Evolutionary conservation across 2,329 filamentous ascomycete species (phyloP), one percentile per base, ranked within the genome.

Genomic region (Fusarium austroafricanum): DNA sequence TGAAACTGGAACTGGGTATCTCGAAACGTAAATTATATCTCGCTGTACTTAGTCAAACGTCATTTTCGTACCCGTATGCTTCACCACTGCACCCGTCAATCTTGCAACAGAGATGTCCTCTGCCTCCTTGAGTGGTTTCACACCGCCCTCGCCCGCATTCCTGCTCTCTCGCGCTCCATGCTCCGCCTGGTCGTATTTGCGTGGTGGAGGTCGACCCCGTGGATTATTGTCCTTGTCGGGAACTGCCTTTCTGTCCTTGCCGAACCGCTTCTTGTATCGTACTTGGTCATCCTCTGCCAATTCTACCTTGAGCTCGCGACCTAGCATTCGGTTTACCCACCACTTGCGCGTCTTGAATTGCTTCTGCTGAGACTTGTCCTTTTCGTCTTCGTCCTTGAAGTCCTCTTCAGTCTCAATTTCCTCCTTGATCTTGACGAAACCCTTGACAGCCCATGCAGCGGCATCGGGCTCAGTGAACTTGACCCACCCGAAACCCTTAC

Each of bases 401-500:
- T 89, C 86, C 23, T 86, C 86, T 54, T 89, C 86, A 9, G 86
- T 89, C 70, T 89, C 84, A 38, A 90, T 79, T 55, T 87, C 84
- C 76, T 90, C 87, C 75, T 86, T 87, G 74, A 94, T 85, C 80
- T 89, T 88, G 62, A 93, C 86, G 73, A 92, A 97, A 1, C 95
- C 95, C 76, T 89, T 90, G 68, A 97, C 93, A 1, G 81, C 81
- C 77, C 79, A 80, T 49, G 90, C 87, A 0, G 93, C 93, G 1
- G 91, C 87, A 57, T 92, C 89, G 12, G 94, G 76, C 50, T 94
- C 89, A 76, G 90, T 90, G 79, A 98, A 99, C 65, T 92, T 92
- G 64, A 99, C 89, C 94, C 96, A 99, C 8, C 91, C 96, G 80
- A 91, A 99, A 18, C 96, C 96, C 82, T 98, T 98, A 83, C 96